Evolutionary conservation across 441 rosid species (phyloP).

Genomic region (Mallotus repandus): DNA sequence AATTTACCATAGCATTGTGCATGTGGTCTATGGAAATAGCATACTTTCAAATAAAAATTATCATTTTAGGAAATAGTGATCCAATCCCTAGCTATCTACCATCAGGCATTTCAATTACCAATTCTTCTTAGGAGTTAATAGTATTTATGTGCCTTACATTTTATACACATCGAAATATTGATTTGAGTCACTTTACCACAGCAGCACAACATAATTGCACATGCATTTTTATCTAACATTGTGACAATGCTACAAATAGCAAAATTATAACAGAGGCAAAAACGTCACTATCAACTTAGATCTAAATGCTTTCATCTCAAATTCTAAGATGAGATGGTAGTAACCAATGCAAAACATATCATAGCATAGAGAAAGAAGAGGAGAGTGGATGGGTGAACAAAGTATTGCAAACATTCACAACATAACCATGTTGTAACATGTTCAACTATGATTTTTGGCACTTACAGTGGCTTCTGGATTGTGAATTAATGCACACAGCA

Average conservation of each 20-base stretch:
- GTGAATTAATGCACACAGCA: slow-evolving; percentile 82
- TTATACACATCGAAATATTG: too few species aligned
- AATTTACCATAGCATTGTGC: too few species aligned
- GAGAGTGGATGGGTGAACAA: not conserved
- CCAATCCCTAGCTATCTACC: not conserved
- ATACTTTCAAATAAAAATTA: too few species aligned
- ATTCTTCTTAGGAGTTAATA: too few species aligned
- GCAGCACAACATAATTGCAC: not conserved
- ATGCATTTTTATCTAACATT: not conserved
- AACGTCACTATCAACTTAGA: not conserved
- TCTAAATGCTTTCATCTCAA: not conserved
- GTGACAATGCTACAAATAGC: not conserved
- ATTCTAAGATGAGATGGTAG: slow-evolving; percentile 2
- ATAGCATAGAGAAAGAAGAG: not conserved
- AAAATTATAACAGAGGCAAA: not conserved
- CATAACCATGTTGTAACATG: not conserved
- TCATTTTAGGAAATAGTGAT: not conserved
- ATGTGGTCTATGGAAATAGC: too few species aligned
- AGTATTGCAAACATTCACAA: not conserved
- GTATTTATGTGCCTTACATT: too few species aligned
- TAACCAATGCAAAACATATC: not conserved
- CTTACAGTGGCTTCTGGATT: slow-evolving; percentile 91
- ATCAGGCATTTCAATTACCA: too few species aligned
- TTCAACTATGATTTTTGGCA: not conserved
- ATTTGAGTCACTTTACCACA: not conserved